phyloP scores from a whole-genome alignment of 2,329 filamentous ascomycete genomes.

The Didymella keratinophila region DNA sequence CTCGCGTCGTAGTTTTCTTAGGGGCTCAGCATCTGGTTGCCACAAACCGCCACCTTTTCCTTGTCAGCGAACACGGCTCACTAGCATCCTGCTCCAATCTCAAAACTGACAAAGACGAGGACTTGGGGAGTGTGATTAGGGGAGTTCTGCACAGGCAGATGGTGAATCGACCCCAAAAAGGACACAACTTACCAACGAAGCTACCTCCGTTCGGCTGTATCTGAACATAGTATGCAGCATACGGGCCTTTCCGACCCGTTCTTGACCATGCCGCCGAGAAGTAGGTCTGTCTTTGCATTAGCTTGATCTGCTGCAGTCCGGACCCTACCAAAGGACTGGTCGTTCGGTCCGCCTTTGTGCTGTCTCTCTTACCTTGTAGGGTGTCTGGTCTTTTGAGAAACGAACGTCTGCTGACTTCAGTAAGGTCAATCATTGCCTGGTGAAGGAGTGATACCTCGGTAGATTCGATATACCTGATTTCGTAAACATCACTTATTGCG shows the following conservation, averaged over 20 bases:
- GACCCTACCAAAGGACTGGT: neutral
- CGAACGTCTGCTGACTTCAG: slow-evolving; percentile 67
- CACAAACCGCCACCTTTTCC: slow-evolving; percentile 76
- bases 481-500: slow-evolving; percentile 18
- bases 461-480: slow-evolving; percentile 77
- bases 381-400: slow-evolving; percentile 83
- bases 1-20: slow-evolving; percentile 73
- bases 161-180: neutral
- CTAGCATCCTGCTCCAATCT: neutral
- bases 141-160: neutral
- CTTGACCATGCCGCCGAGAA: slow-evolving; percentile 89
- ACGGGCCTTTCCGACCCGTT: slow-evolving; percentile 74
- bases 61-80: slow-evolving; percentile 26
- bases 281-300: slow-evolving; percentile 65
- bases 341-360: neutral
- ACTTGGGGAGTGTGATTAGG: neutral
- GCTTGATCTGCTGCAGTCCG: slow-evolving; percentile 11
- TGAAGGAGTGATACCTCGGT: slow-evolving; percentile 60
- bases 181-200: slow-evolving; percentile 70
- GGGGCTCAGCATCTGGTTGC: slow-evolving; percentile 73
- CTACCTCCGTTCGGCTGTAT: slow-evolving; percentile 71
- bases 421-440: neutral
- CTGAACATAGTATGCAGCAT: slow-evolving; percentile 85
- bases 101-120: neutral
- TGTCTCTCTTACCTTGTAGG: slow-evolving; percentile 74